Evolutionary conservation across 2,329 filamentous ascomycete species (phyloP), one percentile per base, ranked within the genome.

Genomic region (Exophiala xenobiotica): DNA sequence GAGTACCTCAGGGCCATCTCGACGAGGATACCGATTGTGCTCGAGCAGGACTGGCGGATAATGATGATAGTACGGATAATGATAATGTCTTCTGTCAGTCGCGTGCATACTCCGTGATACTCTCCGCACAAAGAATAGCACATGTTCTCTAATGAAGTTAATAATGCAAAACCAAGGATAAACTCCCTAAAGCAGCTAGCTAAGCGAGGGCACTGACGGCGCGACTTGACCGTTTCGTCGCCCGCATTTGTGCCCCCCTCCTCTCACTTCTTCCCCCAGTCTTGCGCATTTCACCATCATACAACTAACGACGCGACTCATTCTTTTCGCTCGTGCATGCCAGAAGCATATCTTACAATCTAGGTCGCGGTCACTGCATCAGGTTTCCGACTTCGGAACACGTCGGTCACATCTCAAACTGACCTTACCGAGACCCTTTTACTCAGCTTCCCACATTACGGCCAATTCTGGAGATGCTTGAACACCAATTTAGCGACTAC

Each of bases 401-500:
- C n/a, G n/a, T n/a, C n/a, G n/a, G n/a, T n/a, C 31, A 35, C 5
- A 6, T 35, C 31, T 35, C 31, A 35, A 35, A 6, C n/a, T 35
- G 5, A 16, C 11, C 31, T 29, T 11, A 2, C 23, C 23, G 27
- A 33, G 8, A 18, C 27, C n/a, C 29, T 31, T 31, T 12, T 24
- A 29, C 23, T 24, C 29, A 12, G 16, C 16, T n/a, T 35, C n/a
- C 31, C 31, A 35, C 44, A n/a, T 12, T 22, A 12, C 16, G 16
- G 26, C n/a, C 4, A 9, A 31, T 24, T 20, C 41, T 33, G 53
- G 47, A 54, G 39, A 57, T 58, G 54, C 49, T 49, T 35, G 35
- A 46, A 23, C 31, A 47, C 45, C 50, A 53, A 44, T 58, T 50
- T 50, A 56, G 52, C 40, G 59, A 54, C 37, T 58, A 51, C 47